Base-by-base conservation (phyloP, 352 stramenopile species). In the Phytophthora idaei region DNA sequence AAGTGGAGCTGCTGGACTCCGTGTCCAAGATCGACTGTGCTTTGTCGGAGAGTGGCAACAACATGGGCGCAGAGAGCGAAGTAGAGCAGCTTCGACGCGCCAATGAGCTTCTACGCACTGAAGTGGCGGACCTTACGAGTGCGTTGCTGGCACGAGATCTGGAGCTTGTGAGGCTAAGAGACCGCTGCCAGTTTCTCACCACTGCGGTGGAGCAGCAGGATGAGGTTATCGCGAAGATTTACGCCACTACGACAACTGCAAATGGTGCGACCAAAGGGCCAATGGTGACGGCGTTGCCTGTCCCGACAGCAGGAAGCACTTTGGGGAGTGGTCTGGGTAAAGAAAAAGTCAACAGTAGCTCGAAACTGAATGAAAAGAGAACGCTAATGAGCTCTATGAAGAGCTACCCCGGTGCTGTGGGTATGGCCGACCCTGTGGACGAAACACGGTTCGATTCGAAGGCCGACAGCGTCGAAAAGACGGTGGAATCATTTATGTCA, bases 201-300 rank as follows among this genome's bases (percentile, higher is more conserved):
- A 68, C 70, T 28, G 80, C 85, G 8, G 77, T 94, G 31, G 82
- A 91, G 50, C 79, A 93, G 61, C 85, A 93, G 64, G 86, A 94
- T 64, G 79, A 84, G 47, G 82, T 87, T 11, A 90, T 94, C 39
- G 85, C 84, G 27, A 88, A 90, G 61, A 93, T 94, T 64, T 94
- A 91, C 57, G 78, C 85, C 0, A 72, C 67, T 17, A 50, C 53
- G 2, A 64, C 77, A 2, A 32, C 66, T 4, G 32, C 55, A 28
- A 61, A 28, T 15, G 68, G 56, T 4, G 42, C 55, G 4, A 45
- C 29, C 2, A 64, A 57, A 21, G 37, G 28, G 11, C 52, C 63
- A 0, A 36, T 57, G 28, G 47, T 55, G 27, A 54, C 59, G 28
- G 32, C 54, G 7, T 54, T 73, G 28, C 32, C 59, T 10, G 21